Percentiles rank a stretch among this genome's conserved stretches.
Conservation (phyloP, 1,139 yeast species). For the Candida glucosophila region DNA sequence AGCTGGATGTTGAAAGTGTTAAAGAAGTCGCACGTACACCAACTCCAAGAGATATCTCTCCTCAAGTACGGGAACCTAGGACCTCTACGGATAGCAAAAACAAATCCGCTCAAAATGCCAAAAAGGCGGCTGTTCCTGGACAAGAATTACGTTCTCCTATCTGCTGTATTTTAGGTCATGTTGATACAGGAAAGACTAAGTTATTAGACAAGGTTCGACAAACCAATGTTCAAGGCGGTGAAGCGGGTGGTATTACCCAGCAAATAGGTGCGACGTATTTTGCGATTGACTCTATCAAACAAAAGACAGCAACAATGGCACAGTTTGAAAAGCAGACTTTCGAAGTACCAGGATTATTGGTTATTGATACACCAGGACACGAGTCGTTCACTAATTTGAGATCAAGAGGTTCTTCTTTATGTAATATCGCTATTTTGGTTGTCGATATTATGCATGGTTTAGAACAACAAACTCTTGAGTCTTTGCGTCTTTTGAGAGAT, state of each 20-base stretch:
- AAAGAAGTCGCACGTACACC: slow-evolving; percentile 11
- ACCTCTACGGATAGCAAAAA: slow-evolving; percentile 11
- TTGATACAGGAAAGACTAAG: slow-evolving; percentile 98
- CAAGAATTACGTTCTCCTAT: slow-evolving; percentile 89
- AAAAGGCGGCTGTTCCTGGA: slow-evolving; percentile 14
- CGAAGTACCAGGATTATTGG: slow-evolving; percentile 93
- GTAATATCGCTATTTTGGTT: slow-evolving; percentile 97
- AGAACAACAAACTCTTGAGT: slow-evolving; percentile 95
- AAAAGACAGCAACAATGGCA: slow-evolving; percentile 88
- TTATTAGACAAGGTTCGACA: slow-evolving; percentile 94
- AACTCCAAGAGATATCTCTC: slow-evolving; percentile 16
- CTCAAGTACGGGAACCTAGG: too few relatives aligned
- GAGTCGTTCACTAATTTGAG: slow-evolving; percentile 97
- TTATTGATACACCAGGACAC: slow-evolving; percentile 99
- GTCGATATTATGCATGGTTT: slow-evolving; percentile 99
- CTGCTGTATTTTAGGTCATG: slow-evolving; percentile 98
- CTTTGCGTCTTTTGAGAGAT: slow-evolving; percentile 84
- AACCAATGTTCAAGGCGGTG: slow-evolving; percentile 99
- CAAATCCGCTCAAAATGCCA: slow-evolving; percentile 12
- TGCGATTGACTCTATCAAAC: slow-evolving; percentile 90
- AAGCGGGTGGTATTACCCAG: slow-evolving; percentile 99
- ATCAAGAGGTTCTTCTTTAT: slow-evolving; percentile 96
- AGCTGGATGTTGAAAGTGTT: slow-evolving; percentile 15
- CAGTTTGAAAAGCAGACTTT: slow-evolving; percentile 75
- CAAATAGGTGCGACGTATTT: slow-evolving; percentile 99